A percentile compares a stretch with the other conserved stretches of the same genome.
phyloP scores from a whole-genome alignment of 805 yeast species.

The Middelhovenomyces tepae region DNA sequence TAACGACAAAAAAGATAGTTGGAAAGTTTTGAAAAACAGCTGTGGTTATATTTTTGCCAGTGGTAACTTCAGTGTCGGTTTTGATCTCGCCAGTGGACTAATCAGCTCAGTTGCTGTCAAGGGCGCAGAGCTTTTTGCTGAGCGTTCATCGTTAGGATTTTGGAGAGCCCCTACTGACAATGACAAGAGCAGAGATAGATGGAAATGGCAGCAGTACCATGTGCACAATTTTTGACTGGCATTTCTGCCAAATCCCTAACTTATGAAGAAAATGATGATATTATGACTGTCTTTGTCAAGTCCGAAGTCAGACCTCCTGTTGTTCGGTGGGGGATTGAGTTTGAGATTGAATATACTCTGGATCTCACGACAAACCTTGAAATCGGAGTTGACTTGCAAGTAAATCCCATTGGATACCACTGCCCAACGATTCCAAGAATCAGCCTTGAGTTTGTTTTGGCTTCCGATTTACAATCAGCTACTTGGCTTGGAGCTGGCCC shows the following conservation, averaged over 20 bases:
- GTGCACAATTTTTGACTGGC: constrained; percentile 22
- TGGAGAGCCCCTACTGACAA: constrained; percentile 29
- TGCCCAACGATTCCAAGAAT: constrained; percentile 28
- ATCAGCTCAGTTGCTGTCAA: constrained; percentile 10
- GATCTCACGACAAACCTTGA: constrained; percentile 10
- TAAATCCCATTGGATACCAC: constrained; percentile 14
- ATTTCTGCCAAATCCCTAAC: too few relatives aligned
- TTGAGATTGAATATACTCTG: constrained; percentile 9
- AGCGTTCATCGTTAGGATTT: constrained; percentile 14
- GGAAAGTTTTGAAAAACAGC: too few relatives aligned
- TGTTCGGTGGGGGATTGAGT: constrained; percentile 23
- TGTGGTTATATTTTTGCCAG: too few relatives aligned
- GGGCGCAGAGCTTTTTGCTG: constrained; percentile 7
- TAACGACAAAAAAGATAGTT: too few relatives aligned
- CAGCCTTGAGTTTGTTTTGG: constrained; percentile 27
- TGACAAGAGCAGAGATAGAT: constrained; percentile 21
- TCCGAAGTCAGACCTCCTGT: constrained; percentile 21
- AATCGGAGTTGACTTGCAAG: too few relatives aligned
- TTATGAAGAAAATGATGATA: constrained; percentile 2
- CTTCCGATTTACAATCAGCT: constrained; percentile 12
- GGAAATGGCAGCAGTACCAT: constrained; percentile 25
- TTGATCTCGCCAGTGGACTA: too few relatives aligned
- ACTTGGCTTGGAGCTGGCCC: constrained; percentile 32
- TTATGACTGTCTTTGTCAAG: constrained; percentile 11
- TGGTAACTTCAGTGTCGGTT: too few relatives aligned